phyloP scores from a whole-genome alignment of 371 early-diverging fungal species.

The Mortierella sp. region DNA sequence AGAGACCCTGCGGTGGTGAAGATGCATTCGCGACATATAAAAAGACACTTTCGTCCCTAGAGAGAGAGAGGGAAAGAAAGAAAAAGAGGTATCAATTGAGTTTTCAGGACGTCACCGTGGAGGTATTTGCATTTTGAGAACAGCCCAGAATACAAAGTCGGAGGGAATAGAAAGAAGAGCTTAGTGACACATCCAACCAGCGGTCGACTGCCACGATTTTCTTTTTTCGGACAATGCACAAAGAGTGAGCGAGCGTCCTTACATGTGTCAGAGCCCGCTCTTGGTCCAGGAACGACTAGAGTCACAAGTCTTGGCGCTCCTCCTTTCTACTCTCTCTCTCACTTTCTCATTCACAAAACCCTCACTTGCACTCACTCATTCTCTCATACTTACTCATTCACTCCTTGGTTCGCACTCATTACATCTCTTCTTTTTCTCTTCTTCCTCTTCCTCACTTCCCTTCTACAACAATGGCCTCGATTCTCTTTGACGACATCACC shows the following conservation, averaged over 20 bases:
- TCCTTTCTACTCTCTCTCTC: background rate
- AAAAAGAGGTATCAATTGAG: too few species aligned
- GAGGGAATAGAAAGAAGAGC: too few species aligned
- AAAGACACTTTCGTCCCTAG: too few species aligned
- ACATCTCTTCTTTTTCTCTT: too few species aligned
- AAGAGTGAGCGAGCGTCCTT: background rate
- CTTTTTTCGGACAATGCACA: background rate
- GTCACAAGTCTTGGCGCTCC: conserved; percentile 9
- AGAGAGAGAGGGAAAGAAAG: too few species aligned
- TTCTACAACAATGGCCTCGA: conserved; percentile 49
- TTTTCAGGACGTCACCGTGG: too few species aligned
- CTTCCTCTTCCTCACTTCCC: background rate
- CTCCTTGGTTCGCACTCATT: background rate
- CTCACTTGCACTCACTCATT: background rate
- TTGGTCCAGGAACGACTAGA: background rate
- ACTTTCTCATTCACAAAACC: background rate
- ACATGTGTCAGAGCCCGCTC: background rate
- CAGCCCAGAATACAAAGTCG: too few species aligned
- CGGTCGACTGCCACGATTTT: background rate
- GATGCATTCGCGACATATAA: too few species aligned
- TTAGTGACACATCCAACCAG: background rate
- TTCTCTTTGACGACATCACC: conserved; percentile 70
- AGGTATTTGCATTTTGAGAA: too few species aligned
- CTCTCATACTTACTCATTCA: background rate
- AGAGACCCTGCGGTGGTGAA: too few species aligned